Evolutionary conservation across 148 eudicot species (phyloP), one percentile per base, ranked within the genome.

Genomic region (Chenopodium formosanum): DNA sequence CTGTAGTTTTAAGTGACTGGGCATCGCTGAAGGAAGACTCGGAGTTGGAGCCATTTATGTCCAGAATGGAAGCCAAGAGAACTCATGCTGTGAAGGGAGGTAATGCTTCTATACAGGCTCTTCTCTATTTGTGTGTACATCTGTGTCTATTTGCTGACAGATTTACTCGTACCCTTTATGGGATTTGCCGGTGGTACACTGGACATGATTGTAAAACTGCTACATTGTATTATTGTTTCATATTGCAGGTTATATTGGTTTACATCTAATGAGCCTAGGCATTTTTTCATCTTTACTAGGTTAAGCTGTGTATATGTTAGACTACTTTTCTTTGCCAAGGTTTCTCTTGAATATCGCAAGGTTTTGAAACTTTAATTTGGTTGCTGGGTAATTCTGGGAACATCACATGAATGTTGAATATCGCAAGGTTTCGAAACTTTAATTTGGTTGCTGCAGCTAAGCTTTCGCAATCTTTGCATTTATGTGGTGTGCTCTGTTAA

Each of bases 171-270:
- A 60, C 66, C 64, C 63, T 70, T 63, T 34, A 14, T 17, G 46
- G 68, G 81, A n/a, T 52, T 56, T 70, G 62, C 80, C 63, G 8
- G 62, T 47, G 73, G 53, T 27, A 29, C 63, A 7, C 9, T 20
- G n/a, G 25, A 20, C 11, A 77, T 40, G 67, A 40, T 58, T 80
- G 82, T 80, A 71, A 72, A 70, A 71, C 20, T 71, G 23, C 69
- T 40, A 71, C 20, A 32, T 29, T 70, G 27, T 14, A 66, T n/a
- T n/a, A 62, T 6, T 62, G 25, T 62, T 62, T 62, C 66, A 62
- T 22, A 62, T 62, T 62, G 65, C 65, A 62, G 66, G 23, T 7
- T 62, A 56, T 22, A 62, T 62, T 62, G 25, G 66, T 62, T 62
- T 62, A 62, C 25, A 62, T 62, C 66, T 62, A 23, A 62, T 22